Evolutionary conservation across 2,329 filamentous ascomycete genomes (phyloP).

Genomic region (Sporothrix euskadiensis): DNA sequence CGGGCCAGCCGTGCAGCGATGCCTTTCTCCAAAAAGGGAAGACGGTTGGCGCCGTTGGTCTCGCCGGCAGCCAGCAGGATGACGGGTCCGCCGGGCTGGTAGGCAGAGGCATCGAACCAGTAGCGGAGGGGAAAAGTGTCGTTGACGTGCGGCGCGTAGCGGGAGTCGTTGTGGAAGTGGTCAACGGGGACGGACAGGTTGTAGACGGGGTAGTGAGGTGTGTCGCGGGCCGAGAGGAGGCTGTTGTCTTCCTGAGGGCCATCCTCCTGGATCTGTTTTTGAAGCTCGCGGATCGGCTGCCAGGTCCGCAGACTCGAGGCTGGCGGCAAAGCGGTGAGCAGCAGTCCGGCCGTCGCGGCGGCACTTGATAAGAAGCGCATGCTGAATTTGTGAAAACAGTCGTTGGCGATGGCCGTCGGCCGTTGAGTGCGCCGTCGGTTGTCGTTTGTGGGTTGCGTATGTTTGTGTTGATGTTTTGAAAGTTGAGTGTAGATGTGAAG

Average conservation of each 20-base stretch:
- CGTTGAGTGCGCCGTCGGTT: not conserved
- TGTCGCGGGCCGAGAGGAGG: not conserved
- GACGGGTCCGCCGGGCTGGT: slow-evolving; percentile 75
- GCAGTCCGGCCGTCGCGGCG: not conserved
- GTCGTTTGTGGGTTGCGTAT: not conserved
- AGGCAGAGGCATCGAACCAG: slow-evolving; percentile 78
- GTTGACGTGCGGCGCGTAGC: slow-evolving; percentile 74
- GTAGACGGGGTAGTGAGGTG: slow-evolving; percentile 42
- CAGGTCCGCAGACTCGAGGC: slow-evolving; percentile 24
- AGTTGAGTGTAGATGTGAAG: not conserved
- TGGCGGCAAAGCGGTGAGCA: slow-evolving; percentile 8
- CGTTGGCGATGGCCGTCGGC: not conserved
- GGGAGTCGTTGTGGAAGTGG: slow-evolving; percentile 78
- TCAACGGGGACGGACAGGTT: slow-evolving; percentile 62
- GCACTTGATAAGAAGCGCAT: slow-evolving; percentile 10
- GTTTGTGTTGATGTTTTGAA: not conserved
- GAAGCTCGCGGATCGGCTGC: slow-evolving; percentile 29
- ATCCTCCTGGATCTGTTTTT: not conserved
- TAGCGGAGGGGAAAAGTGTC: slow-evolving; percentile 71
- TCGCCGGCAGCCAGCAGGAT: slow-evolving; percentile 76
- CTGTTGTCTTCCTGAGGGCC: not conserved
- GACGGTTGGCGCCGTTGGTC: slow-evolving; percentile 60
- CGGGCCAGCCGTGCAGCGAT: slow-evolving; percentile 70
- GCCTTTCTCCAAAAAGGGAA: slow-evolving; percentile 75
- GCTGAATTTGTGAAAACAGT: not conserved